These are phyloP conservation scores for Oryza rufipogon DNA, from an alignment of 176 grass and related monocot genomes.

Conservation along the genomic window DNA sequence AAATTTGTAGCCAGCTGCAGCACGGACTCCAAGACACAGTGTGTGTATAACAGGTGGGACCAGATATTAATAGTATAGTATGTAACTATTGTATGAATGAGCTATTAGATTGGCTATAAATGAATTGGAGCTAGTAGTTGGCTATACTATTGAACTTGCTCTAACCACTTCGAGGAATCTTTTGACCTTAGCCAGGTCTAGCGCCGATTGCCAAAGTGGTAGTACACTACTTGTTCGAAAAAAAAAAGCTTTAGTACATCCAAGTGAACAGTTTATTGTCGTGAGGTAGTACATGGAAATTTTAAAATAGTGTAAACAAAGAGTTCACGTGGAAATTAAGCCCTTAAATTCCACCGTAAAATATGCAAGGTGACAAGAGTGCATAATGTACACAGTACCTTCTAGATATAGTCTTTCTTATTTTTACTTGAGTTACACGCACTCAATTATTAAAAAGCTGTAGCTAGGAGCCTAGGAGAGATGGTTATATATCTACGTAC, in stretches of 20 bases:
- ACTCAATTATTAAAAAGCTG: neutral
- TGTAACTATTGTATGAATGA: too few species aligned
- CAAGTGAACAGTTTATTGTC: neutral
- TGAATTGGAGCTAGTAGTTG: too few species aligned
- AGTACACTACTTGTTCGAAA: neutral
- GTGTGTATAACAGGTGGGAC: too few species aligned
- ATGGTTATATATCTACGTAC: neutral
- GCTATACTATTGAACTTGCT: too few species aligned
- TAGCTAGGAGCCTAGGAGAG: neutral
- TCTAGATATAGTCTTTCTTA: neutral
- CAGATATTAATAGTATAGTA: too few species aligned
- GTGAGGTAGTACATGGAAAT: neutral
- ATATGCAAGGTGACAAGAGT: neutral
- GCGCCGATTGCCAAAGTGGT: neutral
- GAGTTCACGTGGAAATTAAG: neutral
- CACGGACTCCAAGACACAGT: too few species aligned
- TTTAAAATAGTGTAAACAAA: slow-evolving; percentile 3
- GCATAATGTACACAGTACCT: neutral
- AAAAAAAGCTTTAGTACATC: neutral
- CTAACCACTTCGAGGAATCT: slow-evolving; percentile 39
- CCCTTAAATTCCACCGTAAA: neutral
- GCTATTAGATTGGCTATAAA: too few species aligned
- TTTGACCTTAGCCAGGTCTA: slow-evolving; percentile 12
- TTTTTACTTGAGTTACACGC: neutral
- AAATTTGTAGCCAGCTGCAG: too few species aligned